Base-by-base conservation (phyloP, 306 rosid species). In the Morella rubra region DNA sequence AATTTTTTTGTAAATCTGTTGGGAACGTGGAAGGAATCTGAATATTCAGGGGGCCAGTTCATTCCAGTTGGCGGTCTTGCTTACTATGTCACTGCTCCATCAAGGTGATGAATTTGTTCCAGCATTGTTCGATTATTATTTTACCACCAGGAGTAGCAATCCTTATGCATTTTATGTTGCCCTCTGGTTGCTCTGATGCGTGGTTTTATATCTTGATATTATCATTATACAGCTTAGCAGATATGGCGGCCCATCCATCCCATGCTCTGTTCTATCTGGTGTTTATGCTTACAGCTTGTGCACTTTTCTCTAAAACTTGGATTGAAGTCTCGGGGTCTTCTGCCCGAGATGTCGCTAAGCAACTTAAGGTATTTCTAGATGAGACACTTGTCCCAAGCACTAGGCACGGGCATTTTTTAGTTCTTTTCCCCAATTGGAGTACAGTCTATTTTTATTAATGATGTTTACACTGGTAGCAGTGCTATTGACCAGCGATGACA, bases 251-350 rank as follows among this genome's bases (percentile, higher is more conserved):
- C 78, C 67, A 79, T 66, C 82, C 82, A 22, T 79, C 73, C 74
- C 82, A 79, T 66, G 82, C 82, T 46, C 73, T 80, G 40, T 80
- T 80, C 75, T 80, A 80, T 68, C 69, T 80, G 14, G 79, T 80
- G n/a, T 80, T 80, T 40, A 80, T 80, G 83, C 56, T 80, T 44
- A 73, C 83, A 19, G 83, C 83, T 53, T 80, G 83, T 74, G 83
- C 83, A 18, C 79, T 80, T 42, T 80, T 80, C 79, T 80, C 83
- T 44, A 80, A 80, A 74, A 80, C 83, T 40, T 80, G 83, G 83
- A 80, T 80, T 47, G 83, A 80, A 68, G 83, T 80, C 44, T 80
- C 83, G 55, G 83, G 83, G 13, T 80, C 83, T 40, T 80, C 83
- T 58, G 83, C 83, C 22, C 56, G 60, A 68, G 83, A 80, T 68